Percentiles rank a stretch among this genome's conserved stretches.
Evolutionary conservation across 2,329 filamentous ascomycete species (phyloP).

Genomic region (Scleromitrula shiraiana): DNA sequence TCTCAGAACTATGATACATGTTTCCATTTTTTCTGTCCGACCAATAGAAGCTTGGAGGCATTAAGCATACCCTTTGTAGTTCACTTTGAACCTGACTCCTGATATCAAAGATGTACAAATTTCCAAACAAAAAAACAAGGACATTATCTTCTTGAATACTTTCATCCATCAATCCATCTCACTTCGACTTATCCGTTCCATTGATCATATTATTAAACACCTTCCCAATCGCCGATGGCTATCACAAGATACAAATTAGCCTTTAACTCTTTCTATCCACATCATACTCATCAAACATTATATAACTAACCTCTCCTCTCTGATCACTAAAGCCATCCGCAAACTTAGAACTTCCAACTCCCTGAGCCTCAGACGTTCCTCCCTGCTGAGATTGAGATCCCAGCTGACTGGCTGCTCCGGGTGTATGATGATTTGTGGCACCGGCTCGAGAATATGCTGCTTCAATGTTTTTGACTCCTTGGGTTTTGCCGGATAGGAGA

Average conservation of each 20-base stretch:
- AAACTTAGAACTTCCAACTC: constrained; percentile 18
- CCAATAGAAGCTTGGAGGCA: too few species aligned
- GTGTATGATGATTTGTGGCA: constrained; percentile 17
- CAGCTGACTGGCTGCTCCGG: constrained; percentile 16
- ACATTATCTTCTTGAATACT: too few species aligned
- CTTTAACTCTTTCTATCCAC: background rate
- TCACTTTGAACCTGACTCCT: too few species aligned
- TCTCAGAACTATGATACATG: too few species aligned
- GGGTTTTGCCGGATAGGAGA: constrained; percentile 9
- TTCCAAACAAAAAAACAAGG: too few species aligned
- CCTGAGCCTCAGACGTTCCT: constrained; percentile 8
- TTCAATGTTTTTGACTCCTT: constrained; percentile 19
- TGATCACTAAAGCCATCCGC: constrained; percentile 11
- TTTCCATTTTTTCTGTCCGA: too few species aligned
- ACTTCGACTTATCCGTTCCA: constrained; percentile 17
- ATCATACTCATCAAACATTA: background rate
- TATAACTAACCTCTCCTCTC: constrained; percentile 14
- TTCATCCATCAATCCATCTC: too few species aligned
- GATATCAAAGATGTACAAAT: too few species aligned
- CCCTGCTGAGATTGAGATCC: constrained; percentile 15
- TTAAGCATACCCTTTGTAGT: too few species aligned
- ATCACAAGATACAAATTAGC: background rate
- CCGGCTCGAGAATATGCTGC: constrained; percentile 19
- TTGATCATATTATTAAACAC: constrained; percentile 21
- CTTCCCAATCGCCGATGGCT: constrained; percentile 17